These are phyloP conservation scores for Aspergillus brunneoviolaceus DNA, from an alignment of 2,329 filamentous ascomycete genomes.

Conservation along the genomic window DNA sequence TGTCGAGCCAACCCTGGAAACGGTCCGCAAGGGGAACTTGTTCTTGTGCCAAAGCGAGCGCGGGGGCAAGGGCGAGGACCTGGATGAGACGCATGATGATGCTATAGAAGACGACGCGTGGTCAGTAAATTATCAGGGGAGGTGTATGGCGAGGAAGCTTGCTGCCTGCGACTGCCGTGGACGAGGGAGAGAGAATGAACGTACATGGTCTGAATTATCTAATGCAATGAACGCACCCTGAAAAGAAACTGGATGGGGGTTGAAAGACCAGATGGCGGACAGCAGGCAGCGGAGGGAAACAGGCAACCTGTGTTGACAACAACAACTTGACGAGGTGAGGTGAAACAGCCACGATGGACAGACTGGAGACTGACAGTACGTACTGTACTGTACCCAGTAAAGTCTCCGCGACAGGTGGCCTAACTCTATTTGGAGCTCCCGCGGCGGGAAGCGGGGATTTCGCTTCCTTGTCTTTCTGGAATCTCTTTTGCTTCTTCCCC, in stretches of 20 bases:
- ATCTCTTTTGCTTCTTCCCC: neutral
- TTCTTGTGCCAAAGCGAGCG: slow-evolving; percentile 56
- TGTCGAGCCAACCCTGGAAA: slow-evolving; percentile 49
- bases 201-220: slow-evolving; percentile 18
- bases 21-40: slow-evolving; percentile 54
- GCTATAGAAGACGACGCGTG: slow-evolving; percentile 20
- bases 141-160: neutral
- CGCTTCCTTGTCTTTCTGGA: neutral
- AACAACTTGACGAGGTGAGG: slow-evolving; percentile 14
- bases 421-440: slow-evolving; percentile 25
- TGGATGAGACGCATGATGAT: slow-evolving; percentile 55
- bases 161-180: neutral
- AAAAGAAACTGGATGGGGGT: slow-evolving; percentile 8
- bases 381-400: neutral
- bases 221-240: slow-evolving; percentile 22
- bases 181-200: slow-evolving; percentile 10
- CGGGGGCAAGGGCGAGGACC: slow-evolving; percentile 49
- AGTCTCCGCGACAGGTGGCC: slow-evolving; percentile 31
- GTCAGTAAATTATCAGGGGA: slow-evolving; percentile 11
- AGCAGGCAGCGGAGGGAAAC: slow-evolving; percentile 25
- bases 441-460: slow-evolving; percentile 19
- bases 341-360: slow-evolving; percentile 25
- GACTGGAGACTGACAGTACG: neutral
- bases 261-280: slow-evolving; percentile 25
- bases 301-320: slow-evolving; percentile 17